Base-by-base conservation (phyloP, 2,329 filamentous ascomycete species). In the Elsinoe ampelina region DNA sequence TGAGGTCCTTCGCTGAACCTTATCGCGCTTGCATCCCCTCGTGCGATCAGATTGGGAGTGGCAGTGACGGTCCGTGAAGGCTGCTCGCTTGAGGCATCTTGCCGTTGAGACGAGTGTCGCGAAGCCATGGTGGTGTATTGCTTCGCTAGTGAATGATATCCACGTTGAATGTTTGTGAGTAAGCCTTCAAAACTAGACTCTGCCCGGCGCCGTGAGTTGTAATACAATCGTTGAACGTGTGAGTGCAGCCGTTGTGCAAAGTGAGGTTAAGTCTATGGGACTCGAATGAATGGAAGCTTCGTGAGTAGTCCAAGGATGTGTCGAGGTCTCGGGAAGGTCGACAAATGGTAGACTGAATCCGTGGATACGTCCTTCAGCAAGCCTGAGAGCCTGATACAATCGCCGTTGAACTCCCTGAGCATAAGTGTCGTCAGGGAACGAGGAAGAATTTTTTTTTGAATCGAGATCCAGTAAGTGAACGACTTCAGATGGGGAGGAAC, bases 21-120 rank as follows among this genome's bases (percentile, higher is more conserved):
- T 2, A 2, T 39, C 5, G 32, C 15, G 12, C 50, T 34, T 5
- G 26, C 26, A 47, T 47, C 43, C n/a, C 5, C 43, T 20, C 22
- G 43, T 12, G 38, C 52, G 12, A 55, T 55, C 13, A 45, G 38
- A 43, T 55, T 55, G 4, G 52, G 52, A n/a, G 52, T 55, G 8
- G 20, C 11, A 10, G 38, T 55, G 30, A 30, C 12, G 2, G 13
- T 34, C 20, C 52, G 52, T 17, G 36, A 22, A 11, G 52, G 38
- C 22, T 55, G 26, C n/a, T 30, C 50, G 30, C 15, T 35, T 7
- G 26, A 2, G 6, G 22, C 22, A 35, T 12, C 26, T 35, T 26
- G 26, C 13, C 13, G 13, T n/a, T 15, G 11, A 35, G 45, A 50
- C 6, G 45, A 13, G 35, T 13, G 22, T 19, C 20, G 22, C 10